phyloP scores from a whole-genome alignment of 768 basidiomycete genomes.

The Mycena crocata region DNA sequence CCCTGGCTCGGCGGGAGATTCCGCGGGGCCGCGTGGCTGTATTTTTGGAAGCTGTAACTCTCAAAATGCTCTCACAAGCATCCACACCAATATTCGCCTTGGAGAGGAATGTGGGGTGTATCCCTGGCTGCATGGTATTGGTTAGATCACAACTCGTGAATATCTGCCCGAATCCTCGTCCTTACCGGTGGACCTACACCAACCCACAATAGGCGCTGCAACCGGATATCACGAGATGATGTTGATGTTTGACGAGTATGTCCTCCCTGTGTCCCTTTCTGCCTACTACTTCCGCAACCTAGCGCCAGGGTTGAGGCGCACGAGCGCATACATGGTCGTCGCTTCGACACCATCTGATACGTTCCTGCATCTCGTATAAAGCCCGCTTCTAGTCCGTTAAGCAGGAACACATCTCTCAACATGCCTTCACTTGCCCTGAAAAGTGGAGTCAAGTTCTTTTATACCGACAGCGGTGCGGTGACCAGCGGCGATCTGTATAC shows the following conservation, averaged over 20 bases:
- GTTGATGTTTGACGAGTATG: neutral
- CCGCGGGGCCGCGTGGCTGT: too few species aligned
- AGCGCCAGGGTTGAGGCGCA: neutral
- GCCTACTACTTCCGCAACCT: neutral
- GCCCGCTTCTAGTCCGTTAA: neutral
- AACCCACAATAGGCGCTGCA: neutral
- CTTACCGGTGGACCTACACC: neutral
- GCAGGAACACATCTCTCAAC: neutral
- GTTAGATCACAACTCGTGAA: too few species aligned
- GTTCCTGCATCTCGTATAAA: too few species aligned
- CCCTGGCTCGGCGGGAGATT: too few species aligned
- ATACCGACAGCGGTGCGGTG: slow-evolving; percentile 43
- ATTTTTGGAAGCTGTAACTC: too few species aligned
- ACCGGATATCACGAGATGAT: neutral
- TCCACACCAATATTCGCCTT: too few species aligned
- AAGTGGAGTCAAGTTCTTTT: slow-evolving; percentile 38
- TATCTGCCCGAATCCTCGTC: too few species aligned
- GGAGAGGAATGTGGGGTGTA: too few species aligned
- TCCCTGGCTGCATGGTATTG: too few species aligned
- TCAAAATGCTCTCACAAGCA: too few species aligned
- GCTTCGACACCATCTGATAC: neutral
- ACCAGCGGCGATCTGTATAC: slow-evolving; percentile 17
- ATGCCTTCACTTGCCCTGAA: slow-evolving; percentile 31
- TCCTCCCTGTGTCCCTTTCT: neutral
- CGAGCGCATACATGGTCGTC: neutral